Percentiles rank a stretch among this genome's conserved stretches.
phyloP scores from a whole-genome alignment of 148 eudicot species.

The Rhododendron mucronatum region DNA sequence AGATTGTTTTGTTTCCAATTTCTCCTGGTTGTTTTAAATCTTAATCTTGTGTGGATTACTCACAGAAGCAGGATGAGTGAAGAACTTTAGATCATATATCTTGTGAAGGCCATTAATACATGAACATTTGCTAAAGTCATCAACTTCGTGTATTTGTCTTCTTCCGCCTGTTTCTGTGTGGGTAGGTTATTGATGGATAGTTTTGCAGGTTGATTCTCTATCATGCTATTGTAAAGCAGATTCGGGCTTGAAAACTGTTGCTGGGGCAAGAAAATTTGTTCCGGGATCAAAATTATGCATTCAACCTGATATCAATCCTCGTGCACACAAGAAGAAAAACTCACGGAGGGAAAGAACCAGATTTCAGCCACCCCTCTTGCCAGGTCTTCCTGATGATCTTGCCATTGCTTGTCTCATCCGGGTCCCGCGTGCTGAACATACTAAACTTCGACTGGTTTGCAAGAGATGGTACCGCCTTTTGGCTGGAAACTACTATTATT shows the following conservation, averaged over 20 bases:
- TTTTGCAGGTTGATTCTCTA: constrained; percentile 74
- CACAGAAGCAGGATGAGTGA: neutral
- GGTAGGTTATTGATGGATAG: neutral
- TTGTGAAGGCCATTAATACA: neutral
- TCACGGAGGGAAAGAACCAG: constrained; percentile 59
- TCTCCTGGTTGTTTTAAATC: neutral
- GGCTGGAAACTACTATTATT: constrained; percentile 73
- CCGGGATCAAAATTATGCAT: constrained; percentile 84
- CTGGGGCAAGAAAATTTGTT: constrained; percentile 72
- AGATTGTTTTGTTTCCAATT: neutral
- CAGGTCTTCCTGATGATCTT: constrained; percentile 93
- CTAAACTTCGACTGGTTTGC: constrained; percentile 77
- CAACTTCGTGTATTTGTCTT: neutral
- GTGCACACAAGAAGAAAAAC: constrained; percentile 55
- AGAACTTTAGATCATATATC: neutral
- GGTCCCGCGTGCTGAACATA: constrained; percentile 77
- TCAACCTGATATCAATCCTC: constrained; percentile 77
- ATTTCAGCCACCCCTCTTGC: constrained; percentile 68
- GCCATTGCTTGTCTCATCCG: constrained; percentile 83
- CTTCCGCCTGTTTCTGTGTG: neutral
- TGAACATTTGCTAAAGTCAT: neutral
- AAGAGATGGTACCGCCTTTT: constrained; percentile 74
- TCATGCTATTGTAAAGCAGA: constrained; percentile 88
- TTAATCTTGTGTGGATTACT: neutral
- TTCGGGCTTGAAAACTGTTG: constrained; percentile 75